Evolutionary conservation across 2,329 filamentous ascomycete species (phyloP), one percentile per base, ranked within the genome.

Genomic region (Berkeleyomyces rouxiae): DNA sequence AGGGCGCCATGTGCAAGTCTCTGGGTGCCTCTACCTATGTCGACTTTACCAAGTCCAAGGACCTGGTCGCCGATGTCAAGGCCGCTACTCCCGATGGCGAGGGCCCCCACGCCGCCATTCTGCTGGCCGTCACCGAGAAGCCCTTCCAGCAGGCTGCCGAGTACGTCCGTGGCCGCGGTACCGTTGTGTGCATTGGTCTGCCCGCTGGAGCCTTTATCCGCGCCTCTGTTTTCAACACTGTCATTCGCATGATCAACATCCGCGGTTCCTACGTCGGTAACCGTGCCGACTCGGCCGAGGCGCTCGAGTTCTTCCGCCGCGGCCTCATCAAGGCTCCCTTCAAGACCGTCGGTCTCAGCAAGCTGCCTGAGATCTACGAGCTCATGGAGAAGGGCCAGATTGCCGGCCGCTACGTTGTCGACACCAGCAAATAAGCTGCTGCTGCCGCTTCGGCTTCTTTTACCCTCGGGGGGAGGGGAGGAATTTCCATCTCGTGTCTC

Each of bases 191-290:
- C 75, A 93, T 97, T 70, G 92, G 91, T 70, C 79, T 96, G 36
- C 92, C 92, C 4, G 86, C 88, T 44, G 80, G 85, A 67, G 90
- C 91, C 1, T 87, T 79, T 74, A 80, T 96, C 67, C 82, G 82
- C 68, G 90, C 91, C 1, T 88, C 90, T 46, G 90, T 96, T 62
- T 96, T 96, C 72, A 85, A 91, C 71, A 89, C 87, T 6, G 92
- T 96, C 66, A 79, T 92, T 71, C 77, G 85, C 75, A 96, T 96
- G 90, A 85, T 96, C 77, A 85, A 75, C 69, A 96, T 97, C 79
- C 88, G 88, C 78, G 91, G 91, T 65, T 90, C 85, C 69, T 96
- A 96, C 72, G 92, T 97, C 68, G 92, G 92, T 64, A 96, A 95
- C 78, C 83, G 92, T 68, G 84, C 87, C 72, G 92, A 97, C 72